These are phyloP conservation scores for Tuber indicum DNA, from an alignment of 495 filamentous ascomycete genomes.

Conservation along the genomic window DNA sequence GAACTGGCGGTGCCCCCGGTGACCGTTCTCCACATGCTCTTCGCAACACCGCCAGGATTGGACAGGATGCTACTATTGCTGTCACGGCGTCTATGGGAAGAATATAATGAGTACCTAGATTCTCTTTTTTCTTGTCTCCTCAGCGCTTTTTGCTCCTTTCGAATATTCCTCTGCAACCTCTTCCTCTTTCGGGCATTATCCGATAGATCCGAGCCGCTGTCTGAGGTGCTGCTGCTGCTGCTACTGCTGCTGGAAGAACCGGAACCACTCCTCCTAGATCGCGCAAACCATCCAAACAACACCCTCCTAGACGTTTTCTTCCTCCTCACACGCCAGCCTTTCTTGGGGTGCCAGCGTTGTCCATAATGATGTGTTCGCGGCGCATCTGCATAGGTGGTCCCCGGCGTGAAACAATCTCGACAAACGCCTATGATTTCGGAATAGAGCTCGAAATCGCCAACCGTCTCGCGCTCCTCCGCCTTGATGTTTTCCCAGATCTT, in stretches of 20 bases:
- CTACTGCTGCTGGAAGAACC: conserved; percentile 14
- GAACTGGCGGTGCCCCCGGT: not conserved
- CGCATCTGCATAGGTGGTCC: conserved; percentile 54
- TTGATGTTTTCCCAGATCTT: conserved; percentile 31
- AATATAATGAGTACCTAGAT: not conserved
- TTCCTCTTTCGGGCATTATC: conserved; percentile 18
- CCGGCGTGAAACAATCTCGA: conserved; percentile 61
- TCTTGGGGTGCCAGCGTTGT: conserved; percentile 27
- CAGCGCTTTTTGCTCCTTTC: conserved; percentile 22
- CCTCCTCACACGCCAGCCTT: conserved; percentile 25
- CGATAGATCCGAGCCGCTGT: conserved; percentile 24
- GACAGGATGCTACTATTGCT: conserved; percentile 4
- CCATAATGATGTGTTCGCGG: conserved; percentile 59
- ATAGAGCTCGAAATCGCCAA: conserved; percentile 66
- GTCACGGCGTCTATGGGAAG: not conserved
- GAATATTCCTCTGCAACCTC: conserved; percentile 12
- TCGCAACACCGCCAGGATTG: not conserved
- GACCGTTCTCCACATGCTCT: conserved; percentile 10
- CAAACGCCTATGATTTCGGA: conserved; percentile 67
- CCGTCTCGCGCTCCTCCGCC: conserved; percentile 55
- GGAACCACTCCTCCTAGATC: not conserved
- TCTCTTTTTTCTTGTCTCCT: conserved; percentile 20
- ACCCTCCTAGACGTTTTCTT: conserved; percentile 16
- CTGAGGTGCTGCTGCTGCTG: conserved; percentile 18
- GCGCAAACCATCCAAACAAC: conserved; percentile 23